Conservation (phyloP, 2,329 filamentous ascomycete species). For the Trichoderma arundinaceum region DNA sequence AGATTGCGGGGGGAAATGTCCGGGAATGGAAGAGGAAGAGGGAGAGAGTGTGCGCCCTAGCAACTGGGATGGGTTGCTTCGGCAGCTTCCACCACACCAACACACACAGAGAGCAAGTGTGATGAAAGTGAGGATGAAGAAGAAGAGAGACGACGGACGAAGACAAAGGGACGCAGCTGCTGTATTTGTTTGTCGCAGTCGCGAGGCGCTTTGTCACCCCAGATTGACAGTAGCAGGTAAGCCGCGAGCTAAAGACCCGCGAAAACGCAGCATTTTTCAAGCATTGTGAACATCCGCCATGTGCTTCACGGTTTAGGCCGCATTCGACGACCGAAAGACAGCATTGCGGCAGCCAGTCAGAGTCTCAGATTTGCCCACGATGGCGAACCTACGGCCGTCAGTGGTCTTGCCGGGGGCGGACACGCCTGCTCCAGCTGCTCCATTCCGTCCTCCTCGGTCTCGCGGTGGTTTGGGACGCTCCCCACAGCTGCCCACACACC, state of each 20-base stretch:
- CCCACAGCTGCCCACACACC: slow-evolving; percentile 25
- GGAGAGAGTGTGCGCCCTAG: background rate
- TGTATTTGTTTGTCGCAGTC: slow-evolving; percentile 26
- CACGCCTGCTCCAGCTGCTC: slow-evolving; percentile 24
- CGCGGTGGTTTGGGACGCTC: slow-evolving; percentile 13
- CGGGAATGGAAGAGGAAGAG: background rate
- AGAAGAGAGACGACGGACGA: background rate
- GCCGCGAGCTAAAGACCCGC: slow-evolving; percentile 8
- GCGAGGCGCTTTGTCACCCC: slow-evolving; percentile 7
- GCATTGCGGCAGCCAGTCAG: slow-evolving; percentile 34
- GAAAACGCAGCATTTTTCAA: slow-evolving; percentile 22
- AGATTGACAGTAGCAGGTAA: background rate
- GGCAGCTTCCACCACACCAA: slow-evolving; percentile 23
- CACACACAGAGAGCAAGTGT: slow-evolving; percentile 11
- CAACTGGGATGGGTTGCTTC: slow-evolving; percentile 6
- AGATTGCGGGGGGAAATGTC: background rate
- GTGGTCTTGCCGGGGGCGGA: slow-evolving; percentile 21
- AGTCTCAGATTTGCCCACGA: slow-evolving; percentile 31
- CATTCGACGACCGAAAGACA: slow-evolving; percentile 32
- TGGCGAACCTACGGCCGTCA: slow-evolving; percentile 33
- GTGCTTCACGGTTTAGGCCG: slow-evolving; percentile 31
- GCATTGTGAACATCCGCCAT: slow-evolving; percentile 16
- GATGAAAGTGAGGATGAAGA: slow-evolving; percentile 21
- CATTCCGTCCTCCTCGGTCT: slow-evolving; percentile 21
- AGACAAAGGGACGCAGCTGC: slow-evolving; percentile 10